Evolutionary conservation across 2,329 filamentous ascomycete species (phyloP).

Genomic region (Aspergillaceae sp.): DNA sequence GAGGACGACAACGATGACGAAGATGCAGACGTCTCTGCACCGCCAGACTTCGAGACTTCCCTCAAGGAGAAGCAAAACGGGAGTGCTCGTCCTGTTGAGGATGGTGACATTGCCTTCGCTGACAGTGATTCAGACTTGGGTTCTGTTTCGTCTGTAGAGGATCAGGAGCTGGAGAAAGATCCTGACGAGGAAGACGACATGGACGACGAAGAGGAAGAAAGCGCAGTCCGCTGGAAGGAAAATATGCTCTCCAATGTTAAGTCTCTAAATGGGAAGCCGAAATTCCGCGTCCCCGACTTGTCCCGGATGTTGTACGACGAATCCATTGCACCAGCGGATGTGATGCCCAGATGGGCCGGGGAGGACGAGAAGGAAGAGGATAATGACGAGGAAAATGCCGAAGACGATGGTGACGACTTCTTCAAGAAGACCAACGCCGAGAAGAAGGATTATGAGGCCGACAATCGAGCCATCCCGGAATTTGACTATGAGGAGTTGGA

Average conservation of each 20-base stretch:
- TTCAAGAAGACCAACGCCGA: slow-evolving; percentile 50
- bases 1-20: slow-evolving; percentile 30
- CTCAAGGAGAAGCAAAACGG: slow-evolving; percentile 43
- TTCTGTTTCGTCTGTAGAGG: slow-evolving; percentile 62
- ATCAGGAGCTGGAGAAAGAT: slow-evolving; percentile 46
- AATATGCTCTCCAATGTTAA: slow-evolving; percentile 70
- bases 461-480: slow-evolving; percentile 69
- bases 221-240: slow-evolving; percentile 74
- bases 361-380: slow-evolving; percentile 51
- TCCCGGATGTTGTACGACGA: slow-evolving; percentile 85
- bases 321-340: slow-evolving; percentile 63
- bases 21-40: slow-evolving; percentile 30
- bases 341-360: slow-evolving; percentile 71
- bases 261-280: slow-evolving; percentile 59
- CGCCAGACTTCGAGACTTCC: slow-evolving; percentile 36
- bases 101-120: slow-evolving; percentile 77
- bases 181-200: slow-evolving; percentile 40
- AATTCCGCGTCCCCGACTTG: slow-evolving; percentile 72
- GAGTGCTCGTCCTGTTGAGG: slow-evolving; percentile 43
- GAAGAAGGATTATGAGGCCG: slow-evolving; percentile 41
- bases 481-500: slow-evolving; percentile 76
- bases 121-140: slow-evolving; percentile 96
- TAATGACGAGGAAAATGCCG: slow-evolving; percentile 43
- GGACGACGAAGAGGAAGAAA: slow-evolving; percentile 62
- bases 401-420: slow-evolving; percentile 55